Evolutionary conservation across 306 rosid genomes (phyloP).

Genomic region (Gastrolobium bilobum): DNA sequence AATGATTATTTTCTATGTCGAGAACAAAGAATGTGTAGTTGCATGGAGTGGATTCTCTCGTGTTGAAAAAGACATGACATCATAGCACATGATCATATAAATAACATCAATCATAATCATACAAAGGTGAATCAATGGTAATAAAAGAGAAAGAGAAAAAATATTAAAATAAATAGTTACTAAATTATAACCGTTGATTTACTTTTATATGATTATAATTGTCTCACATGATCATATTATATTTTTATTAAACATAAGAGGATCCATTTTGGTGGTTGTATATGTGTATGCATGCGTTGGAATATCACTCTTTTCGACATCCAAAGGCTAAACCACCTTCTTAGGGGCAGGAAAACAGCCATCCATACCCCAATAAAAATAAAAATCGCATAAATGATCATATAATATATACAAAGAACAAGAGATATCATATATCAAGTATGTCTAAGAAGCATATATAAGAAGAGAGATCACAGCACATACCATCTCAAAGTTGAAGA

Average conservation of each 20-base stretch:
- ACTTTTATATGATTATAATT: too few species aligned
- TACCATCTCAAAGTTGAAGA: not conserved
- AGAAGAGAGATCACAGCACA: not conserved
- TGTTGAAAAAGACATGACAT: too few species aligned
- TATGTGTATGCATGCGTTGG: not conserved
- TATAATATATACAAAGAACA: not conserved
- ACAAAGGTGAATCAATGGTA: too few species aligned
- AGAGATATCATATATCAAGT: not conserved
- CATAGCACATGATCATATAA: too few species aligned
- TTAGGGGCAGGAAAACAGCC: constrained; percentile 28
- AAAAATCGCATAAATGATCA: not conserved
- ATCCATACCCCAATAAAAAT: not conserved
- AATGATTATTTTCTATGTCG: not conserved
- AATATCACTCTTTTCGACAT: constrained; percentile 26
- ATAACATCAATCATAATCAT: too few species aligned
- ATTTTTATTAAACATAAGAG: too few species aligned
- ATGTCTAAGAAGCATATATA: not conserved
- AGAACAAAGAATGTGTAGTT: not conserved
- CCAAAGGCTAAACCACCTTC: constrained; percentile 29
- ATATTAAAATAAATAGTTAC: too few species aligned
- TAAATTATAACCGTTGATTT: too few species aligned
- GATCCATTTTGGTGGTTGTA: too few species aligned
- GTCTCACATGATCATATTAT: too few species aligned
- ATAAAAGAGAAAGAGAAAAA: too few species aligned
- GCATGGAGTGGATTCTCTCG: too few species aligned